Evolutionary conservation across 139 green algal species (phyloP).

Genomic region (Mychonastes homosphaera): DNA sequence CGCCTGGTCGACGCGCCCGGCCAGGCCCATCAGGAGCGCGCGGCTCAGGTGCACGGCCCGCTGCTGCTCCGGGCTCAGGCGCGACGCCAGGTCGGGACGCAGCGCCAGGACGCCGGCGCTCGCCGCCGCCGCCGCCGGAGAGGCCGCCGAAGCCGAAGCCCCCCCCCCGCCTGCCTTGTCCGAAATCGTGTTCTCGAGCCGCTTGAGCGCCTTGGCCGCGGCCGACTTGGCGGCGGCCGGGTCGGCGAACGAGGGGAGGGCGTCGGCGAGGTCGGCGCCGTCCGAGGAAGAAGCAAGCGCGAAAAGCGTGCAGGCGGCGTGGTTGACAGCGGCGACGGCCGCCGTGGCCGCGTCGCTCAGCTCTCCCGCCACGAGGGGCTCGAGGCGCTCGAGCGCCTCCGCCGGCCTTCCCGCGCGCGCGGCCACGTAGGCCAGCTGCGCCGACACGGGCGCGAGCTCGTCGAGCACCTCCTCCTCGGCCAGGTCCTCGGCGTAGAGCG

Average conservation of each 20-base stretch:
- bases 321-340: slow-evolving; percentile 64
- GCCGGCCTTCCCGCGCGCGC: slow-evolving; percentile 23
- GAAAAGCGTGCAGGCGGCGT: too few relatives aligned
- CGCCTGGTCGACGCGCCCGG: slow-evolving; percentile 47
- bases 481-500: slow-evolving; percentile 76
- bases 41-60: slow-evolving; percentile 55
- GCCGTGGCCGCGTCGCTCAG: slow-evolving; percentile 35
- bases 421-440: slow-evolving; percentile 70
- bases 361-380: slow-evolving; percentile 16
- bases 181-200: too few relatives aligned
- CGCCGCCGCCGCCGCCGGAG: too few relatives aligned
- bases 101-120: slow-evolving; percentile 22
- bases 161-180: slow-evolving; percentile 4
- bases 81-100: slow-evolving; percentile 33
- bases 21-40: too few relatives aligned
- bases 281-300: too few relatives aligned
- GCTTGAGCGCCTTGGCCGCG: too few relatives aligned
- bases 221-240: too few relatives aligned
- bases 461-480: slow-evolving; percentile 70
- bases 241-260: too few relatives aligned
- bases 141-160: too few relatives aligned
- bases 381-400: slow-evolving; percentile 30
- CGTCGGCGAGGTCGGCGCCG: too few relatives aligned
- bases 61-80: slow-evolving; percentile 58
- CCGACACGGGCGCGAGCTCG: slow-evolving; percentile 70